Evolutionary conservation across 768 basidiomycete species (phyloP), one percentile per base, ranked within the genome.

Genomic region (Lactifluus piperatus): DNA sequence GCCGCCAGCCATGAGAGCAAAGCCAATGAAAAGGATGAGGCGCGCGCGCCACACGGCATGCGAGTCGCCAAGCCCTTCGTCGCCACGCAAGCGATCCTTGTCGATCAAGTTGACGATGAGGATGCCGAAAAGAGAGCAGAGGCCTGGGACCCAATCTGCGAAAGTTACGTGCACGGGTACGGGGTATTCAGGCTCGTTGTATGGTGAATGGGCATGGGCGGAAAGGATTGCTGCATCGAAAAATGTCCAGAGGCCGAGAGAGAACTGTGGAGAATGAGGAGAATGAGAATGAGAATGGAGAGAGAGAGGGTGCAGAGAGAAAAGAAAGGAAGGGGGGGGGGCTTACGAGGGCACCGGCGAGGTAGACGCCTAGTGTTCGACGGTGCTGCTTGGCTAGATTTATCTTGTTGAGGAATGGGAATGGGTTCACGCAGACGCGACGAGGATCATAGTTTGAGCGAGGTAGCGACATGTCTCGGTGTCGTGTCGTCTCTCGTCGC

Each of bases 1-100:
- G 0, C 97, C 97, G 8, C 97, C 95, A 2, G 97, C 97, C 93
- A 99, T 94, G 47, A 98, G 71, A 0, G 95, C 94, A 67, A 99
- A 97, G 1, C 95, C 95, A 59, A 97, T 80, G 72, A 99, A 99
- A 62, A 98, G 71, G 68, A 95, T 83, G 64, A 97, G 73, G 30
- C 94, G 76, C 6, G 95, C 95, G 62, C 90, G 78, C 92, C 93
- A 97, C 16, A 97, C 92, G 3, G 91, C 88, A 1, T 84, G 76
- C 0, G 90, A 77, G 67, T 93, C 89, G 3, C 89, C 88, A 67
- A 86, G 90, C 0, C 82, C 81, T 57, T 87, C 90, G 9, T 91
- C 86, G 0, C 86, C 86, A 14, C 81, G 76, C 51, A 98, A 79
- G 32, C 90, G 80, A 65, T 92, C 88, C 76, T 98, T 97, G 76